Evolutionary conservation across 169 alveolate genomes (phyloP).

Genomic region (Cryptosporidium bovis): DNA sequence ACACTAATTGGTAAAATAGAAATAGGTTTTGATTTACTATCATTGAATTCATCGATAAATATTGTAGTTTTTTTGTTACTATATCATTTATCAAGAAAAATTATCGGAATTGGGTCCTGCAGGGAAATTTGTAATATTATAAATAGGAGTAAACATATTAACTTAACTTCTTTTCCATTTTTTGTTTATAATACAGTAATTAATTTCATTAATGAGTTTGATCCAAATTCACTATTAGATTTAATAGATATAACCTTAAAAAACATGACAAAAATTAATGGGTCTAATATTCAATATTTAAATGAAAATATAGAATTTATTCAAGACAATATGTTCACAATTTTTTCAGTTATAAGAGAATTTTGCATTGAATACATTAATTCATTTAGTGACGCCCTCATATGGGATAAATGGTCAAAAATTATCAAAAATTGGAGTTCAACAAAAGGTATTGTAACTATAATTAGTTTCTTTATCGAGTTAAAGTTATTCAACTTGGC

Average conservation of each 20-base stretch:
- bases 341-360: neutral
- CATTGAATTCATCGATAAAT: no score
- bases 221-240: slow-evolving; percentile 8
- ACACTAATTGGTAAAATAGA: neutral
- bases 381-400: neutral
- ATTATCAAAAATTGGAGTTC: slow-evolving; percentile 15
- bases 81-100: neutral
- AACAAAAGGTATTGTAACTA: neutral
- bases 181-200: neutral
- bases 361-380: slow-evolving; percentile 31
- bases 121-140: neutral
- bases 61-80: neutral
- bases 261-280: slow-evolving; percentile 13
- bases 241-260: slow-evolving; percentile 9
- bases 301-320: slow-evolving; percentile 59
- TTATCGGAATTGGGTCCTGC: neutral
- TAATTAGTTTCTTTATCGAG: slow-evolving; percentile 13
- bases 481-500: slow-evolving; percentile 11
- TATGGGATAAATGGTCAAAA: slow-evolving; percentile 39
- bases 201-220: neutral
- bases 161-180: slow-evolving; percentile 2
- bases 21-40: no score
- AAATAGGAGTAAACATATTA: no score
- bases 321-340: slow-evolving; percentile 17
- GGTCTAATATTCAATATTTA: slow-evolving; percentile 45